Evolutionary conservation across 2,329 filamentous ascomycete genomes (phyloP), one percentile per base, ranked within the genome.

Genomic region (Pleochaeta shiraiana): DNA sequence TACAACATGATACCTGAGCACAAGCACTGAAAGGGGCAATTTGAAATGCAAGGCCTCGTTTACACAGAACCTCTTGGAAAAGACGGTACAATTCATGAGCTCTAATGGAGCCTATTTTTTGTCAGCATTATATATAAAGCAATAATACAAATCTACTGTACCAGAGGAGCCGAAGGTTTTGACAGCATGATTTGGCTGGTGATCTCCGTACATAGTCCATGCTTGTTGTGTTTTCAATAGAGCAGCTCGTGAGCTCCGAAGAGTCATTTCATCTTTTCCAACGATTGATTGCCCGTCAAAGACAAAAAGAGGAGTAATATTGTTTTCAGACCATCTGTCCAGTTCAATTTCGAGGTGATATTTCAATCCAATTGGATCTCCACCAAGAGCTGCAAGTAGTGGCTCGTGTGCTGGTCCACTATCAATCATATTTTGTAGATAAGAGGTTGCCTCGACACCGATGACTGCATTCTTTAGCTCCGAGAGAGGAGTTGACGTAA

Each of bases 381-480:
- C 93, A 62, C 92, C 93, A 60, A 97, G 82, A 26, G 93, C 93
- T 64, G 90, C 84, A 37, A 97, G 81, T 37, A 98, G 84, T 50
- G 92, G 91, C 74, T 98, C 93, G 72, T 88, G 86, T 57, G 83
- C 85, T 31, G 83, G 81, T 53, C 81, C 74, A 65, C 80, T 82
- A 72, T 86, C 83, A 70, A 95, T 83, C 68, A 95, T 82, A 66
- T 85, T 83, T 73, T 86, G 81, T 68, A 98, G 82, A 74, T 93
- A 97, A 75, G 95, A 87, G 64, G 88, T 86, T 65, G 92, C 93
- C 77, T 96, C 91, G 71, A 97, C 84, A 68, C 86, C 91, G 70
- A 96, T 81, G 64, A 85, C 81, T 66, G 83, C 83, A 73, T 85
- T 55, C 65, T 66, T 57, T 4, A 67, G 24, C 6, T 67, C 66